Percentiles rank a stretch among this genome's conserved stretches.
These are phyloP conservation scores for Trametes maxima DNA, from an alignment of 768 basidiomycete species.

Conservation along the genomic window DNA sequence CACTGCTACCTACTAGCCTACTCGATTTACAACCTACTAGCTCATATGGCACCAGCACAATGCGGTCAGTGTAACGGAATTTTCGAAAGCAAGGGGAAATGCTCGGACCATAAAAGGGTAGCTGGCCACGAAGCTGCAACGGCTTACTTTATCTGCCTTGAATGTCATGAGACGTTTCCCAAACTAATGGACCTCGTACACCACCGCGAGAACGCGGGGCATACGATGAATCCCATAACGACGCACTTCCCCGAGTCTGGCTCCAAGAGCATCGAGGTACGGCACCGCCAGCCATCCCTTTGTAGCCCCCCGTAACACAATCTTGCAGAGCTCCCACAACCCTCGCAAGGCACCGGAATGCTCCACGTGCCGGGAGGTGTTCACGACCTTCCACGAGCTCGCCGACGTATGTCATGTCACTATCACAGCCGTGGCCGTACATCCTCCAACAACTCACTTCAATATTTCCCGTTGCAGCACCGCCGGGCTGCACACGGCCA, in stretches of 20 bases:
- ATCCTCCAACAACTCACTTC: not conserved
- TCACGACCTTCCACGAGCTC: not conserved
- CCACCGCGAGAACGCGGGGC: not conserved
- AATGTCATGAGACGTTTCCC: constrained; percentile 1
- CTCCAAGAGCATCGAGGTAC: too few relatives aligned
- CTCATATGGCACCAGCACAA: not conserved
- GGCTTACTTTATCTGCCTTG: constrained; percentile 1
- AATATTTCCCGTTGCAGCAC: not conserved
- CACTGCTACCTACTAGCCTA: too few relatives aligned
- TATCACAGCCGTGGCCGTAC: not conserved
- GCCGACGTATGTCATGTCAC: not conserved
- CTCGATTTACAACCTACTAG: not conserved
- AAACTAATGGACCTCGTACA: not conserved
- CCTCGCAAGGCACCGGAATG: not conserved
- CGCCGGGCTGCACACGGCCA: not conserved
- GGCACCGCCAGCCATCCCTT: too few relatives aligned
- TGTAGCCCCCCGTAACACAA: too few relatives aligned
- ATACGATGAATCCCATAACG: not conserved
- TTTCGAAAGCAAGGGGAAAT: constrained; percentile 9
- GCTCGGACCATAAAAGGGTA: not conserved
- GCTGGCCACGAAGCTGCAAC: not conserved
- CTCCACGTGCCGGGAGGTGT: not conserved
- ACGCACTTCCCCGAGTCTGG: not conserved
- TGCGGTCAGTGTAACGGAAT: not conserved
- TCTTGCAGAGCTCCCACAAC: too few relatives aligned